Evolutionary conservation across 352 stramenopile genomes (phyloP), one percentile per base, ranked within the genome.

Genomic region (Globisporangium recalcitrans): DNA sequence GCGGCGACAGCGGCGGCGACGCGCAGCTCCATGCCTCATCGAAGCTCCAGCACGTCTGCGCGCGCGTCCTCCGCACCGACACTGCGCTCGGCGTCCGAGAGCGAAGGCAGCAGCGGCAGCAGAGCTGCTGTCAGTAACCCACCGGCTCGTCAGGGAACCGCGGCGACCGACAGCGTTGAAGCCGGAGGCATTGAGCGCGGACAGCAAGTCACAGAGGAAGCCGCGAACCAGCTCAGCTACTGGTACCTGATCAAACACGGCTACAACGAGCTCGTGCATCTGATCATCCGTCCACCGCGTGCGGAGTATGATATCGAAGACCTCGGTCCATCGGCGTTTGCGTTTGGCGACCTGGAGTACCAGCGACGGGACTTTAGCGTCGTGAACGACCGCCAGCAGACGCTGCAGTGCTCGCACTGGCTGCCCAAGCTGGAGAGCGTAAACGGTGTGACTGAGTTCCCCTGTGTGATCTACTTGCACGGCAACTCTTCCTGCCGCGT

Each of bases 401-500:
- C 77, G 34, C 70, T 99, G 9, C 77, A 97, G 56, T 99, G 96
- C 72, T 98, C 91, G 32, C 91, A 98, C 65, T 99, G 97, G 97
- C 77, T 88, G 62, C 93, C 91, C 0, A 69, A 85, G 2, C 73
- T 70, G 47, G 62, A 58, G 27, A 65, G 68, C 22, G 66, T 66
- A n/a, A 47, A 72, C 54, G 54, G 67, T 9, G 60, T 72, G 24
- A 64, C 56, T 3, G 68, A 80, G 40, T 69, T 94, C 48, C 88
- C 91, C 14, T 98, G 95, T 67, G 80, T 99, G 4, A 98, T 99
- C 60, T 99, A 99, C 62, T 81, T 99, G 60, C 97, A 99, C 67
- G 97, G 97, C 56, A 99, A 99, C 71, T 98, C 92, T 10, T 98
- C 89, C 13, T 97, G 91, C 63, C 80, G 97, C 1, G 78, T 98